A percentile compares a stretch with the other conserved stretches of the same genome.
These are phyloP conservation scores for Boletus sp. DNA, from an alignment of 768 basidiomycete genomes.

Conservation along the genomic window DNA sequence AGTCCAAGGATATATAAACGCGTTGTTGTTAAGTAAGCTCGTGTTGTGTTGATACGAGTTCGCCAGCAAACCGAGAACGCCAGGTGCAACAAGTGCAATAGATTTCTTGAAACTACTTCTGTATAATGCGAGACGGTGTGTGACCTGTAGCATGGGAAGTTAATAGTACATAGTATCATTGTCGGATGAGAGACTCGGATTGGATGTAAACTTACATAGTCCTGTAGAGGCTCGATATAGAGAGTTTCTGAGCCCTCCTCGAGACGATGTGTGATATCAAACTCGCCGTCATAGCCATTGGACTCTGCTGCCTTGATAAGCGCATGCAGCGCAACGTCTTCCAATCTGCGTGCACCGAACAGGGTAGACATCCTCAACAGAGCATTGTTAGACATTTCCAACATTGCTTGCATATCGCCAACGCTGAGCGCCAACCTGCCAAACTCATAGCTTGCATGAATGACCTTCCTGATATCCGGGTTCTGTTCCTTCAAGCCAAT, in stretches of 20 bases:
- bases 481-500: neutral
- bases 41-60: neutral
- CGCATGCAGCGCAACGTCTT: neutral
- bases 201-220: neutral
- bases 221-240: neutral
- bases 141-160: neutral
- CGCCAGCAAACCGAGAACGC: neutral
- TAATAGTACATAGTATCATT: neutral
- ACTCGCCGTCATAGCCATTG: neutral
- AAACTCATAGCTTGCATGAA: neutral
- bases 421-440: neutral
- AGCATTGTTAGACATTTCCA: neutral
- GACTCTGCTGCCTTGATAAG: neutral
- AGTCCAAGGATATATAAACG: neutral
- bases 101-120: neutral
- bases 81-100: neutral
- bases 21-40: neutral
- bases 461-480: neutral
- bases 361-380: neutral
- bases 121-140: neutral
- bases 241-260: neutral
- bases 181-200: no score
- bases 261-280: neutral
- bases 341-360: neutral
- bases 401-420: neutral